Evolutionary conservation across 352 stramenopile species (phyloP).

Genomic region (Aphanomyces stellatus): DNA sequence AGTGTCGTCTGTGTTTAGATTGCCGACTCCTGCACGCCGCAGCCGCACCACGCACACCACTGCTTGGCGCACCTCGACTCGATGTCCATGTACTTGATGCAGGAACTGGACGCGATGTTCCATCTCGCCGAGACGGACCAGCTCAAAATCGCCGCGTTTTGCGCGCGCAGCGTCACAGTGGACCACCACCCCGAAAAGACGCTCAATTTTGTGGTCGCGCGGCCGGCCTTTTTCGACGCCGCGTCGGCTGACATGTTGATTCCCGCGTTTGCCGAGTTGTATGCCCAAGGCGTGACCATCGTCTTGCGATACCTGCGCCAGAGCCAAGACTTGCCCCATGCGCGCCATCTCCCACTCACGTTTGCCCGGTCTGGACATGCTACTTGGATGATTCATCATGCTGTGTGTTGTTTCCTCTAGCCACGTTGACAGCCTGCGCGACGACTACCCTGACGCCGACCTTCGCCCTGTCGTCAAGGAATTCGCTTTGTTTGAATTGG

Average conservation of each 20-base stretch:
- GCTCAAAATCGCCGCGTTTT: not conserved
- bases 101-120: constrained; percentile 57
- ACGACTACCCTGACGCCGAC: constrained; percentile 20
- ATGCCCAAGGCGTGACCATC: not conserved
- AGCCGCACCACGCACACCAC: constrained; percentile 37
- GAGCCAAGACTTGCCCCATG: not conserved
- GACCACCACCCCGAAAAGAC: constrained; percentile 12
- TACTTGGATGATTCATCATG: not conserved
- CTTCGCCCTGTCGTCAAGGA: constrained; percentile 28
- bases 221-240: not conserved
- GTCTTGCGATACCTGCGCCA: not conserved
- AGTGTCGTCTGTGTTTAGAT: not conserved
- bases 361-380: not conserved
- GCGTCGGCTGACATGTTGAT: not conserved
- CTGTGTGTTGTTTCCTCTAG: not conserved
- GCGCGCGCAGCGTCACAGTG: not conserved
- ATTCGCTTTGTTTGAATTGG: constrained; percentile 47
- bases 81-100: constrained; percentile 63
- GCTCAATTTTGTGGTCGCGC: constrained; percentile 6
- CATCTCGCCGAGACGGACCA: constrained; percentile 20
- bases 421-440: constrained; percentile 30
- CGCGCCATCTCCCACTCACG: not conserved
- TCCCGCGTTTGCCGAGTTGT: not conserved
- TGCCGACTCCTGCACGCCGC: not conserved
- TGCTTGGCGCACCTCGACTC: constrained; percentile 43